These are phyloP conservation scores for Funneliformis caledonium DNA, from an alignment of 371 early-diverging fungal genomes.

Conservation along the genomic window DNA sequence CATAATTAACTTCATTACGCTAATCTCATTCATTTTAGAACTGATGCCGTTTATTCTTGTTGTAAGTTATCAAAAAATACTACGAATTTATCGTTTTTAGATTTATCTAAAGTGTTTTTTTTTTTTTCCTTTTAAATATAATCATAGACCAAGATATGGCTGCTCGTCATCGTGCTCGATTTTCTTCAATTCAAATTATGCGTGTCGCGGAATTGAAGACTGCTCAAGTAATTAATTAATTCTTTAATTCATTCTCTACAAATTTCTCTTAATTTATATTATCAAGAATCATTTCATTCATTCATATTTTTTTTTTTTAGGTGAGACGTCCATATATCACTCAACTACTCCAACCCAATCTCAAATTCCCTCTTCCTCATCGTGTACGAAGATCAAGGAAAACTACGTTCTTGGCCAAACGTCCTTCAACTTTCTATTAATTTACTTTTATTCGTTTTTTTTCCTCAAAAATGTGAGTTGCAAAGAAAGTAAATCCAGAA, in stretches of 20 bases:
- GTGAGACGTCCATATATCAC: slow-evolving; percentile 96
- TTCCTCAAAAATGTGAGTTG: neutral
- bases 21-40: slow-evolving; percentile 52
- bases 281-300: neutral
- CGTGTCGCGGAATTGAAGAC: slow-evolving; percentile 91
- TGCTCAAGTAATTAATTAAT: slow-evolving; percentile 63
- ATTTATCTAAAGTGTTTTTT: neutral
- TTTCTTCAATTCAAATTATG: slow-evolving; percentile 97
- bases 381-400: slow-evolving; percentile 83
- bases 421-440: slow-evolving; percentile 88
- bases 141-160: slow-evolving; percentile 96
- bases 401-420: slow-evolving; percentile 82
- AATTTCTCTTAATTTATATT: neutral
- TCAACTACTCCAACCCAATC: slow-evolving; percentile 87
- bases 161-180: slow-evolving; percentile 98
- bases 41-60: slow-evolving; percentile 94
- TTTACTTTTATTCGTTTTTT: neutral
- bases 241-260: neutral
- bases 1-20: neutral
- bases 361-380: slow-evolving; percentile 98
- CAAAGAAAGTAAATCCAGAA: neutral
- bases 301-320: slow-evolving; percentile 17
- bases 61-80: slow-evolving; percentile 55
- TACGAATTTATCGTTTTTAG: neutral
- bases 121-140: slow-evolving; percentile 20